phyloP scores from a whole-genome alignment of 257 asterid species.

The Lantana camara region DNA sequence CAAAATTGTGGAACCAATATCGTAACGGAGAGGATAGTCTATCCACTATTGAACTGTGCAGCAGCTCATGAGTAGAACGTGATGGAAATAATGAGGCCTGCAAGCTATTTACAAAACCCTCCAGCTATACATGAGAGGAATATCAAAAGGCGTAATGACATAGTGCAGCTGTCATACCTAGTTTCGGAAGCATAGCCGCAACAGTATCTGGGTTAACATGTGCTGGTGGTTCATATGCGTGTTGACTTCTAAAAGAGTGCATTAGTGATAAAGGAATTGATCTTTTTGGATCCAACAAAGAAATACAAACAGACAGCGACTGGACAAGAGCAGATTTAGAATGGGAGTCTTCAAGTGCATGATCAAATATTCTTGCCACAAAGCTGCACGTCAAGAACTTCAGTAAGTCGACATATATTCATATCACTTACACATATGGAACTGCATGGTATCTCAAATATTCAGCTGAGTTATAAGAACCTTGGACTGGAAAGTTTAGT shows the following conservation, averaged over 20 bases:
- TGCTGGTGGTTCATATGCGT: conserved; percentile 66
- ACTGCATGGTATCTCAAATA: conserved; percentile 5
- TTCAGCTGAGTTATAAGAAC: conserved; percentile 42
- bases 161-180: conserved; percentile 49
- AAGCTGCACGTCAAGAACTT: conserved; percentile 56
- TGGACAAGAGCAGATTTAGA: conserved; percentile 87
- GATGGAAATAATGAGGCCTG: neutral
- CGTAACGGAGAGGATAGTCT: neutral
- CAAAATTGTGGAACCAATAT: neutral
- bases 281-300: conserved; percentile 92
- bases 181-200: conserved; percentile 95
- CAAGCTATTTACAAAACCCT: neutral
- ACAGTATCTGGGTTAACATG: conserved; percentile 83
- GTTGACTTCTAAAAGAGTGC: conserved; percentile 86
- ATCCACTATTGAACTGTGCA: conserved; percentile 11
- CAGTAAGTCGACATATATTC: conserved; percentile 16
- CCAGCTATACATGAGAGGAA: conserved; percentile 13
- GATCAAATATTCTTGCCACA: conserved; percentile 85
- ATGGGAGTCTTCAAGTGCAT: conserved; percentile 81
- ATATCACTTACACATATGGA: conserved; percentile 13
- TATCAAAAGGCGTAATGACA: conserved; percentile 9
- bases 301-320: conserved; percentile 85
- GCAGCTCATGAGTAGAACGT: neutral
- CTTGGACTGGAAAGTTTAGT: conserved; percentile 88
- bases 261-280: conserved; percentile 67